Evolutionary conservation across 805 yeast species (phyloP).

Genomic region (Suhomyces emberorum): DNA sequence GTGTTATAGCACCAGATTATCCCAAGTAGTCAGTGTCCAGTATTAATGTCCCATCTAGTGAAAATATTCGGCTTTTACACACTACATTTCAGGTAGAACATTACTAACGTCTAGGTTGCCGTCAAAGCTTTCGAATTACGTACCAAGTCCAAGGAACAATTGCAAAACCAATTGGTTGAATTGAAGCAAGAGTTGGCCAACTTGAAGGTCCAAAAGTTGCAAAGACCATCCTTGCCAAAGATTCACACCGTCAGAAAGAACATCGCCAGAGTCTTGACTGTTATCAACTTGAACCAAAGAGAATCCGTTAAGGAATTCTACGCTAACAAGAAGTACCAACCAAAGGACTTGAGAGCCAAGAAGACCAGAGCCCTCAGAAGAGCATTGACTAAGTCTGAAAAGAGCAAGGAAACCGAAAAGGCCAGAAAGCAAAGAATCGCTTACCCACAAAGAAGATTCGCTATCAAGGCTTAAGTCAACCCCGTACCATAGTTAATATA

Average conservation of each 20-base stretch:
- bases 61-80: no score
- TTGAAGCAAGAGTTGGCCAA: slow-evolving; percentile 94
- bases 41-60: no score
- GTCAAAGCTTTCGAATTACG: slow-evolving; percentile 95
- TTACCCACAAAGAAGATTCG: slow-evolving; percentile 98
- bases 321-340: slow-evolving; percentile 92
- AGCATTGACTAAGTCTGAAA: slow-evolving; percentile 85
- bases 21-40: no score
- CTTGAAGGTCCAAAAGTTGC: slow-evolving; percentile 93
- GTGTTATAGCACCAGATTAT: no score
- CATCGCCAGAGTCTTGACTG: slow-evolving; percentile 96
- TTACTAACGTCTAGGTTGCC: slow-evolving; percentile 61
- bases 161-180: slow-evolving; percentile 90
- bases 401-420: slow-evolving; percentile 76
- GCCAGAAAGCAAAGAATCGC: slow-evolving; percentile 89
- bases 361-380: slow-evolving; percentile 99
- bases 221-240: slow-evolving; percentile 91
- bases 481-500: slow-evolving; percentile 6
- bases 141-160: slow-evolving; percentile 95
- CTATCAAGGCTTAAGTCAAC: slow-evolving; percentile 86
- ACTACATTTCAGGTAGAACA: no score
- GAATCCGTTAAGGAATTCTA: slow-evolving; percentile 91
- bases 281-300: slow-evolving; percentile 96
- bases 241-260: slow-evolving; percentile 96
- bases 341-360: slow-evolving; percentile 99